Percentiles rank a stretch among this genome's conserved stretches.
Conservation (phyloP, 345 rosid genomes). For the Camelina laxa region DNA sequence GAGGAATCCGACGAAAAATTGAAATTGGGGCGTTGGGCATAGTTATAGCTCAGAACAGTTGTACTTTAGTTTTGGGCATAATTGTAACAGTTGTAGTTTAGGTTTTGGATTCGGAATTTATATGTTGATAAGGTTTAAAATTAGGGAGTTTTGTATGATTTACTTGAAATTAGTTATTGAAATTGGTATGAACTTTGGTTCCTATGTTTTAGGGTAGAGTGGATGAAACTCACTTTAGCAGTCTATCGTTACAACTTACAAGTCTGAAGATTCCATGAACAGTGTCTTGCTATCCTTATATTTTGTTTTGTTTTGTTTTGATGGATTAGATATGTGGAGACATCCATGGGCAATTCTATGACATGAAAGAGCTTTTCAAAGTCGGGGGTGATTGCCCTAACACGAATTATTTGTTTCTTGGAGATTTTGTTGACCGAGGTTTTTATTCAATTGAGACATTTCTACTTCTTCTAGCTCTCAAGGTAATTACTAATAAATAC, state of each 20-base stretch:
- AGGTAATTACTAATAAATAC: conserved; percentile 49
- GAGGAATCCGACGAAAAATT: background rate
- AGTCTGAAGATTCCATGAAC: background rate
- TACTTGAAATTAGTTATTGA: background rate
- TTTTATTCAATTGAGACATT: conserved; percentile 94
- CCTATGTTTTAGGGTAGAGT: conserved; percentile 6
- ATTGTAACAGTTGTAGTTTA: background rate
- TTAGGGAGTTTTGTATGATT: background rate
- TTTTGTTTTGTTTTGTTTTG: conserved; percentile 1
- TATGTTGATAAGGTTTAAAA: background rate
- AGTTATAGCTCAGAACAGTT: background rate
- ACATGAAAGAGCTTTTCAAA: conserved; percentile 91
- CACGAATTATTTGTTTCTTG: conserved; percentile 92
- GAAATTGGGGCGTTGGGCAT: background rate
- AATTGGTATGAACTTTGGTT: background rate
- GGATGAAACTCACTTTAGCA: background rate
- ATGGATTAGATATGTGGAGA: conserved; percentile 75
- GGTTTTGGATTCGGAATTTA: background rate
- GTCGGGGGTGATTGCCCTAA: conserved; percentile 93
- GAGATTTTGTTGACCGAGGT: conserved; percentile 95
- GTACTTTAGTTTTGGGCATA: background rate
- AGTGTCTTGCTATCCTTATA: background rate
- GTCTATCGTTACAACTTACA: background rate
- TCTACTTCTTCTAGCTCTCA: conserved; percentile 82
- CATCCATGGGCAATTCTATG: conserved; percentile 94